Evolutionary conservation across 164 flowering plant genomes (phyloP).

Genomic region (Vitis rupestris): DNA sequence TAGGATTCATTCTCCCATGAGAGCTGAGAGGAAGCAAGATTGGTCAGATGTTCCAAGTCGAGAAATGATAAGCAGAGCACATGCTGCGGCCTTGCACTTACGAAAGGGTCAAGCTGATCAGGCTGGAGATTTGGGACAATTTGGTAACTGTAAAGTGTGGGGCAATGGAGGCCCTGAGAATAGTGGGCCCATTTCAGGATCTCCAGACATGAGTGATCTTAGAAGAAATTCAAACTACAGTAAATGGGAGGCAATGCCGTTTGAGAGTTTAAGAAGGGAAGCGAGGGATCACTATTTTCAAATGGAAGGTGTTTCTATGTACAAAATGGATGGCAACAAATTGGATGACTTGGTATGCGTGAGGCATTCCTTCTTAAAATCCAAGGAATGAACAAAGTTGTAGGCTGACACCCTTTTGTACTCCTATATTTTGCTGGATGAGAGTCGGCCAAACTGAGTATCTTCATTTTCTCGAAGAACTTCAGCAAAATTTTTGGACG

Average conservation of each 20-base stretch:
- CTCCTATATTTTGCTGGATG: neutral
- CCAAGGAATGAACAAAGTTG: slow-evolving; percentile 22
- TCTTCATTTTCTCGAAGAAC: neutral
- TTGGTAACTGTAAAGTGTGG: slow-evolving; percentile 94
- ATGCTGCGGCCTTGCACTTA: slow-evolving; percentile 70
- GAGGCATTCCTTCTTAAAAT: slow-evolving; percentile 44
- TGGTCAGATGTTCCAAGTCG: slow-evolving; percentile 90
- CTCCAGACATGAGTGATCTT: slow-evolving; percentile 78
- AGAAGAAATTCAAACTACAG: slow-evolving; percentile 81
- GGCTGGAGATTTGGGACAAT: slow-evolving; percentile 56
- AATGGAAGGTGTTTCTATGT: slow-evolving; percentile 79
- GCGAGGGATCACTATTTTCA: slow-evolving; percentile 66
- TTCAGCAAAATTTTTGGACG: too few relatives aligned
- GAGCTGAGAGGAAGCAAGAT: slow-evolving; percentile 71
- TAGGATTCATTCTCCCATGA: slow-evolving; percentile 97
- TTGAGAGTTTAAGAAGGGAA: slow-evolving; percentile 69
- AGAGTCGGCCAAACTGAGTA: neutral
- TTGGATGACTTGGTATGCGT: slow-evolving; percentile 95
- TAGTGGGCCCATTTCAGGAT: slow-evolving; percentile 73
- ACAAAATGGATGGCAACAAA: slow-evolving; percentile 97
- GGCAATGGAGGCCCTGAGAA: slow-evolving; percentile 46
- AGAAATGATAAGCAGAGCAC: slow-evolving; percentile 72
- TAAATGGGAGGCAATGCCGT: slow-evolving; percentile 88
- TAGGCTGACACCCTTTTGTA: neutral
- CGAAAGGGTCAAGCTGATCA: slow-evolving; percentile 56